A percentile compares a stretch with the other conserved stretches of the same genome.
These are phyloP conservation scores for Peniophora sp. DNA, from an alignment of 1,284 basidiomycete species.

Conservation along the genomic window DNA sequence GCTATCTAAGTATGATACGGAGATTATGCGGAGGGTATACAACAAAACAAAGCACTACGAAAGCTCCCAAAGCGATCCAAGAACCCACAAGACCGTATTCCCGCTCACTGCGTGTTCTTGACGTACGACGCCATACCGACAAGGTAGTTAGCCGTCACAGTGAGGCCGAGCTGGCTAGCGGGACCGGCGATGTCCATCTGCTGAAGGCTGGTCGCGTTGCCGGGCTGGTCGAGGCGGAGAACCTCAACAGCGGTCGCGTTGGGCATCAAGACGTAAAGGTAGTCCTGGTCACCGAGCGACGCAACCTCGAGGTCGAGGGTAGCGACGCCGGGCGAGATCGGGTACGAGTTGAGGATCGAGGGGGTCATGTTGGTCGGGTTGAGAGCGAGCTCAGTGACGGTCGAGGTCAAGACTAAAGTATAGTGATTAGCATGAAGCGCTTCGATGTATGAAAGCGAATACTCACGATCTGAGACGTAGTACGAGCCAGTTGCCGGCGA, in stretches of 20 bases:
- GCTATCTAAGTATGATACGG: too few species aligned
- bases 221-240: constrained; percentile 16
- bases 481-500: background rate
- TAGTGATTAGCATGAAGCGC: too few species aligned
- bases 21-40: too few species aligned
- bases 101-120: constrained; percentile 10
- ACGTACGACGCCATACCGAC: constrained; percentile 12
- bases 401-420: background rate
- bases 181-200: constrained; percentile 11
- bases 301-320: constrained; percentile 22
- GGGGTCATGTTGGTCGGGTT: background rate
- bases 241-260: constrained; percentile 18
- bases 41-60: too few species aligned
- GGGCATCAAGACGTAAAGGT: constrained; percentile 20
- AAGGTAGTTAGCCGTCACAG: constrained; percentile 7
- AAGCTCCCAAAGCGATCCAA: too few species aligned
- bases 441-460: too few species aligned
- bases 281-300: constrained; percentile 20
- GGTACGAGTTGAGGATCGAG: constrained; percentile 16
- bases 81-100: too few species aligned
- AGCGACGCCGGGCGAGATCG: constrained; percentile 14
- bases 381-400: background rate
- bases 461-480: background rate
- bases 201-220: constrained; percentile 15
- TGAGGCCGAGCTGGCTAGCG: constrained; percentile 7